Base-by-base conservation (phyloP, 176 grass and related monocot species). In the Carex kokanica region DNA sequence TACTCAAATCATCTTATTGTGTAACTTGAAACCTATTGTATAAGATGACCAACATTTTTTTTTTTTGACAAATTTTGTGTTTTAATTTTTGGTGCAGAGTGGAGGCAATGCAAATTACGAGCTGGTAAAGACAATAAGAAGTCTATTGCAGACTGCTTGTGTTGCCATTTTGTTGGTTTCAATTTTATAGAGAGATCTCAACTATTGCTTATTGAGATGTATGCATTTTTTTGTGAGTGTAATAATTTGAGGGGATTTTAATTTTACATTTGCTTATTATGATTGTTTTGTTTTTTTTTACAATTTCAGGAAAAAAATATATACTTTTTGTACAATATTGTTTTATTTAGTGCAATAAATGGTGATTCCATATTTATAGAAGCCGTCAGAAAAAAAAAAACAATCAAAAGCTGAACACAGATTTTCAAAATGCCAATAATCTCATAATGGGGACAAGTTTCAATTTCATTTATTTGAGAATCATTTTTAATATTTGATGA, bases 41-140 rank as follows among this genome's bases (percentile, higher is more conserved):
- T 20, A 58, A 58, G 5, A 58, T 58, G 17, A 58, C 0, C 38
- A 4, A 2, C 11, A 31, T 54, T 71, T 34, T 40, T 71, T 1
- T 18, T 84, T 36, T 41, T 21, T 5, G 17, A 18, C 5, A 24
- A n/a, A 31, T 82, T 25, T 64, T 68, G 6, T 27, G 4, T 82
- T 29, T 75, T 9, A 58, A 73, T 87, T 38, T 82, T 65, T 45
- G 23, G 25, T 83, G 21, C 38, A 87, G 85, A 87, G 49, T 77
- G 85, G 85, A 74, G 80, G 85, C 79, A 65, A 64, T 82, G 85
- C 62, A 45, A 87, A 52, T 49, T 75, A 64, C 51, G 61, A 43
- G 18, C 6, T 80, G n/a, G 62, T 24, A 59, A 80, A 65, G 27
- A 81, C 13, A 17, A 59, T 53, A 8, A 56, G 24, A 38, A 75